Evolutionary conservation across 441 rosid species (phyloP).

Genomic region (Raphanus hybrid): DNA sequence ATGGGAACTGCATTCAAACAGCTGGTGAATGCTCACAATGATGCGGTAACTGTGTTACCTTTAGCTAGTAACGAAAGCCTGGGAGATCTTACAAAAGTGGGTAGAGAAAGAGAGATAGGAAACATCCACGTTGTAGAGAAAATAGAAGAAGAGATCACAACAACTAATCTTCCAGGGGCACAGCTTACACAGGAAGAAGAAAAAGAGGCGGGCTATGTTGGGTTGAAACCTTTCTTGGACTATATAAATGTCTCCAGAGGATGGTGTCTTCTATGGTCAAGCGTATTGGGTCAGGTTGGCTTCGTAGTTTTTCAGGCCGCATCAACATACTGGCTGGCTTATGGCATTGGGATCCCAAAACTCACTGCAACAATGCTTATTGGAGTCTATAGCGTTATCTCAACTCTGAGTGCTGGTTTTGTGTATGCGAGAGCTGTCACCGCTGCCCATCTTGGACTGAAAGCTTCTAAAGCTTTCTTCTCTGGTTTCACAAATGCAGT

Average conservation of each 20-base stretch:
- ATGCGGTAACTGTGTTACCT: conserved; percentile 55
- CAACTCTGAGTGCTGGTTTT: conserved; percentile 61
- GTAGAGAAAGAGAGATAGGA: conserved; percentile 19
- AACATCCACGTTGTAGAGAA: conserved; percentile 27
- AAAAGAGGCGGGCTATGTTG: conserved; percentile 71
- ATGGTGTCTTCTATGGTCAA: conserved; percentile 44
- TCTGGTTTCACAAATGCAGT: conserved; percentile 72
- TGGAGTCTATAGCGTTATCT: conserved; percentile 71
- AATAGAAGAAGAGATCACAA: conserved; percentile 47
- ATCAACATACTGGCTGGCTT: conserved; percentile 89
- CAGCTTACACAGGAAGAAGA: conserved; percentile 89
- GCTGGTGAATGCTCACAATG: conserved; percentile 87
- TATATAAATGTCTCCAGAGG: conserved; percentile 66
- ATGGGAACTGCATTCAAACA: conserved; percentile 79
- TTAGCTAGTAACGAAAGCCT: conserved; percentile 39
- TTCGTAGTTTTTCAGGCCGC: conserved; percentile 78
- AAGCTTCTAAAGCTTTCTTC: conserved; percentile 80
- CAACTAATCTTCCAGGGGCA: conserved; percentile 44
- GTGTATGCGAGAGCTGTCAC: conserved; percentile 56
- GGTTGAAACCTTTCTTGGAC: conserved; percentile 77
- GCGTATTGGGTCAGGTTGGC: conserved; percentile 47
- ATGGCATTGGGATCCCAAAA: conserved; percentile 64
- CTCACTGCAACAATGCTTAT: conserved; percentile 54
- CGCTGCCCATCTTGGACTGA: conserved; percentile 68
- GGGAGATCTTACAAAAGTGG: conserved; percentile 35